A percentile compares a stretch with the other conserved stretches of the same genome.
These are phyloP conservation scores for Plasmodium cynomolgi DNA, from an alignment of 169 alveolate species.

Conservation along the genomic window DNA sequence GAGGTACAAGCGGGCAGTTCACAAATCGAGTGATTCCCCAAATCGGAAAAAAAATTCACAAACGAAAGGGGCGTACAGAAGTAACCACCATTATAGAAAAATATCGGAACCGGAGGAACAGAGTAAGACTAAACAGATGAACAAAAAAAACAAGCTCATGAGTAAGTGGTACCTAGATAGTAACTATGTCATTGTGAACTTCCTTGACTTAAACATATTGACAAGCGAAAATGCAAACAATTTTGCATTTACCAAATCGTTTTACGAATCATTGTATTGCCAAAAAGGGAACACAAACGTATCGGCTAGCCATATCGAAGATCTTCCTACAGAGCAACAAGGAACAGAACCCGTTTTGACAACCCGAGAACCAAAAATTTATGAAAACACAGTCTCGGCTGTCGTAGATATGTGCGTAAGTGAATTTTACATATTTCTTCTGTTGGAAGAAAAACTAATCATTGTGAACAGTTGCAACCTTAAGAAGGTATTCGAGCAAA, in stretches of 20 bases:
- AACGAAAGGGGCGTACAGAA: conserved; percentile 10
- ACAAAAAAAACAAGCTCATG: not conserved
- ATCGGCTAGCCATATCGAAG: not conserved
- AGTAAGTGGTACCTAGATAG: conserved; percentile 37
- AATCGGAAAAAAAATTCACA: not conserved
- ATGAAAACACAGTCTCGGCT: conserved; percentile 19
- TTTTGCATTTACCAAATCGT: conserved; percentile 34
- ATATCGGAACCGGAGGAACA: not conserved
- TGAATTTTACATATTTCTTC: conserved; percentile 42
- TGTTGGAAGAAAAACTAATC: conserved; percentile 71
- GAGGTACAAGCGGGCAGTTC: not conserved
- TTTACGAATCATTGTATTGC: conserved; percentile 42
- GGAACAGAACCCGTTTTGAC: not conserved
- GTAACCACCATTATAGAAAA: conserved; percentile 10
- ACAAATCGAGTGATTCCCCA: not conserved
- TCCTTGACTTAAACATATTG: conserved; percentile 51
- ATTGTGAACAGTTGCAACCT: conserved; percentile 32
- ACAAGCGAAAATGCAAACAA: conserved; percentile 59
- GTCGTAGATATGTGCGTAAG: conserved; percentile 69
- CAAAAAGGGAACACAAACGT: not conserved
- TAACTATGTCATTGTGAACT: conserved; percentile 63
- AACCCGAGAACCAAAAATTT: not conserved
- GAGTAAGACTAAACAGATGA: not conserved
- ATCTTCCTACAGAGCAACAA: not conserved
- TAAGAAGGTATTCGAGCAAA: conserved; percentile 72